Evolutionary conservation across 2,329 filamentous ascomycete species (phyloP).

Genomic region (Arthrobotrys sphaeroides): DNA sequence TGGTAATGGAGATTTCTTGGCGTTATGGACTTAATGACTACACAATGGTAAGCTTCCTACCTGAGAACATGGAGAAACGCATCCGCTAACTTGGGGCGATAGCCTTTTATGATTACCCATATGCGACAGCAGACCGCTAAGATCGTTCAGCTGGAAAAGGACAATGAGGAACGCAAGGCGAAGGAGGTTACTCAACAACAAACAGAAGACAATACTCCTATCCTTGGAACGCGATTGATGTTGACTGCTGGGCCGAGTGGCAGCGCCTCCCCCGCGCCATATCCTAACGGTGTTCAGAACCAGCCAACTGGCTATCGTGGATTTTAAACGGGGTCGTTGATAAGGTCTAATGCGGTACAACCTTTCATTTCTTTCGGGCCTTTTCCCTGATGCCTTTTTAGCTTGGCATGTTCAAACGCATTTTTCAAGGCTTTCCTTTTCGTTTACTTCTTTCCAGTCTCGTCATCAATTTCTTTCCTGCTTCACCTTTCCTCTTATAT

Average conservation of each 20-base stretch:
- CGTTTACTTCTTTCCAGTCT: background rate
- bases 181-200: conserved; percentile 77
- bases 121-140: conserved; percentile 88
- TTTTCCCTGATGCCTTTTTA: conserved; percentile 23
- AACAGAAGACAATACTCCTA: conserved; percentile 92
- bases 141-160: conserved; percentile 84
- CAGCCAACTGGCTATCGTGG: conserved; percentile 81
- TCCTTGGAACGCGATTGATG: conserved; percentile 91
- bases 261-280: conserved; percentile 71
- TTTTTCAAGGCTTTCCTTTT: conserved; percentile 12
- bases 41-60: conserved; percentile 72
- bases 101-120: conserved; percentile 98
- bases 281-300: conserved; percentile 87
- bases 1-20: conserved; percentile 97
- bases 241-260: conserved; percentile 85
- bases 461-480: too few relatives aligned
- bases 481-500: background rate
- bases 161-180: conserved; percentile 92
- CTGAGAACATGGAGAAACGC: background rate
- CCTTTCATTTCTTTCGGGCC: conserved; percentile 27
- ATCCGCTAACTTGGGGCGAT: conserved; percentile 29
- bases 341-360: conserved; percentile 20
- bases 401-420: conserved; percentile 27
- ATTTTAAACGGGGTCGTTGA: conserved; percentile 62
- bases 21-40: conserved; percentile 93